Conservation (phyloP, 2,329 filamentous ascomycete genomes). For the Ilyonectria robusta region DNA sequence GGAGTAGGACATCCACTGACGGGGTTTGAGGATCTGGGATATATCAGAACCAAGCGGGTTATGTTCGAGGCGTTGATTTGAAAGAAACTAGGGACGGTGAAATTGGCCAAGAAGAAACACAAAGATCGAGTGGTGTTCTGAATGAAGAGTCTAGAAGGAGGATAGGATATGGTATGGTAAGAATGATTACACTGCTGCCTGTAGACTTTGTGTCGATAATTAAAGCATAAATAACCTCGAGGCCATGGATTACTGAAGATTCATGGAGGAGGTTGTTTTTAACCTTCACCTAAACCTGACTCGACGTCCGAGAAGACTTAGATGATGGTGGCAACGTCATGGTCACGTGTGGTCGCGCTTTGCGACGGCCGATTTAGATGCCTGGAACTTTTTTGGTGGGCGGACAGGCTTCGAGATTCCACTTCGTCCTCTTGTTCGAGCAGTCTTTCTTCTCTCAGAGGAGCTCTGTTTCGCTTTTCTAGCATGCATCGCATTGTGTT, state of each 20-base stretch:
- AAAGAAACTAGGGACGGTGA: background rate
- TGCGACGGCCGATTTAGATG: constrained; percentile 4
- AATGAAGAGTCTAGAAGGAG: too few species aligned
- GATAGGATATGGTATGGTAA: background rate
- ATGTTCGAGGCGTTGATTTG: background rate
- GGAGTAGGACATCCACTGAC: background rate
- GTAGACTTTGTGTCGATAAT: background rate
- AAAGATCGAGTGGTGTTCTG: background rate
- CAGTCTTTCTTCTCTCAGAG: background rate
- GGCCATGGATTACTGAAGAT: background rate
- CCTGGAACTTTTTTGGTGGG: constrained; percentile 10
- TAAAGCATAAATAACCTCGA: background rate
- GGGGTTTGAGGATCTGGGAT: background rate
- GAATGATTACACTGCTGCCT: background rate
- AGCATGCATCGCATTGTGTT: constrained; percentile 3
- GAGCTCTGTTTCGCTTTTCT: constrained; percentile 1
- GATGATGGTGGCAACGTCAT: background rate
- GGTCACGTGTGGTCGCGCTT: constrained; percentile 27
- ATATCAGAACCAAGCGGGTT: background rate
- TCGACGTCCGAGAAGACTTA: background rate
- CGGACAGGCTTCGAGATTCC: background rate
- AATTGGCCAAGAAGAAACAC: background rate
- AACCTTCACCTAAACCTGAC: background rate
- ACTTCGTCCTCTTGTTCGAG: background rate
- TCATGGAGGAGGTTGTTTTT: background rate